Conservation (phyloP, 768 basidiomycete species). For the Rhizopogon salebrosus region DNA sequence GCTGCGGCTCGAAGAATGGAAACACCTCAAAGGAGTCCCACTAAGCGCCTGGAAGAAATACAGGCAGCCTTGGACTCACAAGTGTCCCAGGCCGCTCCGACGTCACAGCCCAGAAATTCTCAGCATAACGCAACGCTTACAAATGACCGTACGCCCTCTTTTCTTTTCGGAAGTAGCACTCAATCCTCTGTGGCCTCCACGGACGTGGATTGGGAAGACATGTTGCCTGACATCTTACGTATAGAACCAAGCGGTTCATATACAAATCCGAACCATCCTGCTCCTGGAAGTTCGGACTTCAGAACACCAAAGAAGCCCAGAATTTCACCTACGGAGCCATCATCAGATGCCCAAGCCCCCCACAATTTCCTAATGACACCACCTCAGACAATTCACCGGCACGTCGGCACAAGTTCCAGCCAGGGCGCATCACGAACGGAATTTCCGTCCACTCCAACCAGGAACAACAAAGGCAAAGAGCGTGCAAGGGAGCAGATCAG, state of each 20-base stretch:
- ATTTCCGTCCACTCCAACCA: slow-evolving; percentile 16
- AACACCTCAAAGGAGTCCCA: neutral
- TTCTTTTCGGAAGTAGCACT: neutral
- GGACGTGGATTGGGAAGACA: slow-evolving; percentile 16
- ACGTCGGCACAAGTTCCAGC: neutral
- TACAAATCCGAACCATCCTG: neutral
- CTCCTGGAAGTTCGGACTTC: slow-evolving; percentile 1
- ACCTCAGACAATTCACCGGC: slow-evolving; percentile 14
- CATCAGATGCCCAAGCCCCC: neutral
- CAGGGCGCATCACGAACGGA: neutral
- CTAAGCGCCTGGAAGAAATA: neutral
- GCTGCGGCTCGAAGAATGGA: neutral
- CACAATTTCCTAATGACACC: slow-evolving; percentile 14
- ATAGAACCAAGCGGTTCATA: slow-evolving; percentile 3
- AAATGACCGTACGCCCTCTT: neutral
- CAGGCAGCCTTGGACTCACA: neutral
- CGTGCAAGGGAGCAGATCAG: slow-evolving; percentile 10
- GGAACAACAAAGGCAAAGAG: slow-evolving; percentile 19
- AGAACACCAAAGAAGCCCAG: slow-evolving; percentile 14
- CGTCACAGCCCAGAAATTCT: neutral
- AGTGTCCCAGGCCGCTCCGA: neutral
- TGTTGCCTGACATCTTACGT: slow-evolving; percentile 3
- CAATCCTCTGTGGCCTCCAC: slow-evolving; percentile 21
- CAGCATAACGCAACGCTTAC: slow-evolving; percentile 5
- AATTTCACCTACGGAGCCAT: slow-evolving; percentile 4